A percentile compares a stretch with the other conserved stretches of the same genome.
Conservation (phyloP, 163 green algal species). For the Coccomyxa subellipsoidea region DNA sequence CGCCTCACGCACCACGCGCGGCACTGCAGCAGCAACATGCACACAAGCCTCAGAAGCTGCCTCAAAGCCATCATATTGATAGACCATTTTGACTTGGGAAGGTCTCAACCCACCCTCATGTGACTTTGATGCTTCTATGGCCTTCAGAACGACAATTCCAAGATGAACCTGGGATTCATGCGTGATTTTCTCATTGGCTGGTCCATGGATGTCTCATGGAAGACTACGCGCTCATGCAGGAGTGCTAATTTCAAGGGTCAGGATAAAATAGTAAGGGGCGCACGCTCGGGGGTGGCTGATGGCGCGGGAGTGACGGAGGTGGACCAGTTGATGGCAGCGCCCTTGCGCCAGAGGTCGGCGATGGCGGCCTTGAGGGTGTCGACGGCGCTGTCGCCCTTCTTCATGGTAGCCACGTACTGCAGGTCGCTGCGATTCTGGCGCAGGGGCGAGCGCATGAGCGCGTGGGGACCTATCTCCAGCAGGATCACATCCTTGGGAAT, state of each 20-base stretch:
- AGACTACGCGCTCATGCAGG: too few relatives aligned
- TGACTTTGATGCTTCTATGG: too few relatives aligned
- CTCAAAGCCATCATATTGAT: too few relatives aligned
- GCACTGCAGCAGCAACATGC: background rate
- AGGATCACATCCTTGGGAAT: constrained; percentile 18
- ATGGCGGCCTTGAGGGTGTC: constrained; percentile 6
- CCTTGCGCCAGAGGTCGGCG: constrained; percentile 14
- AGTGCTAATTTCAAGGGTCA: too few relatives aligned
- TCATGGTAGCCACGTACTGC: constrained; percentile 13
- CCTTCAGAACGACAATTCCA: too few relatives aligned
- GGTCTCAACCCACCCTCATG: too few relatives aligned
- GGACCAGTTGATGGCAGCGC: background rate
- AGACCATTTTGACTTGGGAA: too few relatives aligned
- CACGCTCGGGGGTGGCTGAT: background rate
- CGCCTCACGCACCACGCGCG: constrained; percentile 7
- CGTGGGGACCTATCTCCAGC: constrained; percentile 19
- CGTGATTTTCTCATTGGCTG: too few relatives aligned
- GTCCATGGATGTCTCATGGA: too few relatives aligned
- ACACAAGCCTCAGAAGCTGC: background rate
- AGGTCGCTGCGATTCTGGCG: constrained; percentile 5
- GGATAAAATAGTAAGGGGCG: too few relatives aligned
- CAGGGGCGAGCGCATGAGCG: constrained; percentile 3
- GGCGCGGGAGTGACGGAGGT: background rate
- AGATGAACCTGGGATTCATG: too few relatives aligned
- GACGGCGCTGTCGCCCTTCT: background rate